Percentiles rank a stretch among this genome's conserved stretches.
Evolutionary conservation across 306 rosid species (phyloP).

Genomic region (Chamaecrista fasciculata): DNA sequence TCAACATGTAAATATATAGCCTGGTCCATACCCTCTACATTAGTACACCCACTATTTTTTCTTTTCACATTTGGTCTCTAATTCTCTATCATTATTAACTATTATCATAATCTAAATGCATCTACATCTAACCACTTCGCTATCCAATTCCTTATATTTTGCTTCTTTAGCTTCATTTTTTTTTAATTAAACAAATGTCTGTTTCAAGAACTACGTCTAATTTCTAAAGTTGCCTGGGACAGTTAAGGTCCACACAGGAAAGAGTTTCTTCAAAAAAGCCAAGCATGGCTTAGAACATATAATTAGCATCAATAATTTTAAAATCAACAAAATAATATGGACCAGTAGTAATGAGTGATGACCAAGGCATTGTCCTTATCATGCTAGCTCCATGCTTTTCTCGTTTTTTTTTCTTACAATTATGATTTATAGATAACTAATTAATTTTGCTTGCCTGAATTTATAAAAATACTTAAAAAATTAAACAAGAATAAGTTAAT

Average conservation of each 20-base stretch:
- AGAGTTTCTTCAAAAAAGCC: slow-evolving; percentile 3
- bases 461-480: too few species aligned
- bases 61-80: neutral
- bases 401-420: too few species aligned
- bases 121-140: neutral
- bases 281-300: neutral
- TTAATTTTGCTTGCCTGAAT: too few species aligned
- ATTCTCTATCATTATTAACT: neutral
- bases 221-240: neutral
- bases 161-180: neutral
- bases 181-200: neutral
- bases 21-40: slow-evolving; percentile 13
- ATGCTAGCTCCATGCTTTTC: neutral
- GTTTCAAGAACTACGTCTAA: neutral
- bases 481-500: too few species aligned
- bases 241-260: slow-evolving; percentile 28
- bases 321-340: neutral
- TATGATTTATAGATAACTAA: too few species aligned
- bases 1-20: neutral
- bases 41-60: neutral
- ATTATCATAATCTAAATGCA: slow-evolving; percentile 15
- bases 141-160: neutral
- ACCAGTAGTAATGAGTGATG: neutral
- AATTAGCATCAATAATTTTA: neutral
- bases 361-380: neutral